Base-by-base conservation (phyloP, 306 rosid species). In the Acacia crassicarpa region DNA sequence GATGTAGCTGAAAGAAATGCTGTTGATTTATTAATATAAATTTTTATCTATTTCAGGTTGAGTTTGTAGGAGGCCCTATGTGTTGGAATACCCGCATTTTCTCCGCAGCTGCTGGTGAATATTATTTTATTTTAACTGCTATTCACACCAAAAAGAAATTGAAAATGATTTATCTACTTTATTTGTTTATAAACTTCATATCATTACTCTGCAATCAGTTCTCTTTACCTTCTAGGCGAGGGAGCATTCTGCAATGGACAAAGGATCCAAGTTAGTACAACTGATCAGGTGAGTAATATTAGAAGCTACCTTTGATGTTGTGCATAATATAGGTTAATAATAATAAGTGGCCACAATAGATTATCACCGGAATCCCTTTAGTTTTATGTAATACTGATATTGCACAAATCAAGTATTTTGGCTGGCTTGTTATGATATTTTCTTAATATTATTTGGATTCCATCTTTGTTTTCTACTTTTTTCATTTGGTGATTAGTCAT, bases 41-140 rank as follows among this genome's bases (percentile, higher is more conserved):
- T 14, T 69, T 49, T 67, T 77, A 62, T 85, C 20, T 74, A 75
- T 81, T 77, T 81, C 90, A 95, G 95, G 99, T 95, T 68, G 99
- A 95, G 89, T 93, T 95, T 74, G 97, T 95, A 76, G 99, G 99
- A 33, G 99, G 98, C 62, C 98, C 98, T 33, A 88, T 95, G 96
- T 95, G 99, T 81, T 95, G 99, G 99, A 92, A 92, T 84, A 93
- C 93, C 22, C 93, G 97, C 82, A 87, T 75, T 65, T 95, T 95
- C 86, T 87, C 97, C 86, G 98, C 99, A 81, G 90, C 88, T 78
- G 85, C 98, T 61, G 99, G 99, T 95, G 76, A 78, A 82, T 46
- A 78, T 74, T 44, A 59, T 77, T 56, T 51, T 67, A 13, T 80
- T 75, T 35, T 45, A 63, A 51, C 38, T 77, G 54, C 67, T 72